Conservation (phyloP, 2,329 filamentous ascomycete species). For the Apiospora koreana region DNA sequence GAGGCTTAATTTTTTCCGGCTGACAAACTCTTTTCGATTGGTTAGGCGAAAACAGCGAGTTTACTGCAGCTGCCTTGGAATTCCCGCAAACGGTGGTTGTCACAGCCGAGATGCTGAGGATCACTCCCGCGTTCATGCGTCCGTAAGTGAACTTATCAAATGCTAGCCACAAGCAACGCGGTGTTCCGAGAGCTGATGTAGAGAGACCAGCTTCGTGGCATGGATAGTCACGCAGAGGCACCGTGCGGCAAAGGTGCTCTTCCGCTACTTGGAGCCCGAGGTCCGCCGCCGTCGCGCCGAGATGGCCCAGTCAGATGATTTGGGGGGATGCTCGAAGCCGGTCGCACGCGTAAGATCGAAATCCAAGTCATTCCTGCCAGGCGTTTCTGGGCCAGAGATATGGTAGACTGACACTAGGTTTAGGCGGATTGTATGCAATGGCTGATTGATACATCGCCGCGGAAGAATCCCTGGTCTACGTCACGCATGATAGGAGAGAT, state of each 20-base stretch:
- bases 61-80: background rate
- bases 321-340: background rate
- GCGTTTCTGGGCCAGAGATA: background rate
- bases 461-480: background rate
- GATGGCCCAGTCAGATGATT: background rate
- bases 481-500: constrained; percentile 2
- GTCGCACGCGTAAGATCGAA: background rate
- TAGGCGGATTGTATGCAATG: constrained; percentile 10
- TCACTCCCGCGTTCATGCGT: background rate
- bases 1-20: no score
- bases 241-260: background rate
- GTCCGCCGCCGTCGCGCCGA: background rate
- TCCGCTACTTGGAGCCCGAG: background rate
- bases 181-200: background rate
- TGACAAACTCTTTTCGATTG: no score
- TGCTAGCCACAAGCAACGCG: no score
- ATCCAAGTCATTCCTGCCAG: background rate
- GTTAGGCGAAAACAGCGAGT: background rate
- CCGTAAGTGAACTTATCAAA: background rate
- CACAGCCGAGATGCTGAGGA: background rate
- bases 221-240: background rate
- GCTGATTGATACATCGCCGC: constrained; percentile 10
- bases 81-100: background rate
- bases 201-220: background rate
- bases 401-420: background rate